Conservation (phyloP, 2,329 filamentous ascomycete species). For the Amauroascus niger region DNA sequence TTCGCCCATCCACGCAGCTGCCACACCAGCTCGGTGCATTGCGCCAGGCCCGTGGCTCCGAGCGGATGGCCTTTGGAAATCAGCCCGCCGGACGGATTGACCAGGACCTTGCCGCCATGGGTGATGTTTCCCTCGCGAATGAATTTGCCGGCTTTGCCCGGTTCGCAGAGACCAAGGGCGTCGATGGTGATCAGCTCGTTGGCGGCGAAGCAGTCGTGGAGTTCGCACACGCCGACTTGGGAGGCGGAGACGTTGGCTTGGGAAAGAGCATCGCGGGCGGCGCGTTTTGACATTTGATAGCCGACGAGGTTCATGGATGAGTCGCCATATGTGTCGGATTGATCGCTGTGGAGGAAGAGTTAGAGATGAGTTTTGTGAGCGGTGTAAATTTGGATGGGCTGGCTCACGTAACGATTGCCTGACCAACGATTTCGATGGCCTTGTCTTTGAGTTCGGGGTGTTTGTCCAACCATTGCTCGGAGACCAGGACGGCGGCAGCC, state of each 20-base stretch:
- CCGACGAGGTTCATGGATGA: slow-evolving; percentile 25
- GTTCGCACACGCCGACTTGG: slow-evolving; percentile 22
- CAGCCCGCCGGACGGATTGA: slow-evolving; percentile 25
- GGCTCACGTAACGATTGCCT: slow-evolving; percentile 17
- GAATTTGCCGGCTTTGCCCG: slow-evolving; percentile 21
- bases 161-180: slow-evolving; percentile 19
- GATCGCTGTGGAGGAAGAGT: slow-evolving; percentile 8
- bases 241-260: slow-evolving; percentile 18
- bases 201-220: slow-evolving; percentile 27
- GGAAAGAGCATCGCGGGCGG: slow-evolving; percentile 18
- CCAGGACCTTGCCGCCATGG: slow-evolving; percentile 20
- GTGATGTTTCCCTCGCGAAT: slow-evolving; percentile 21
- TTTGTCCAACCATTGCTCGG: slow-evolving; percentile 16
- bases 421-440: slow-evolving; percentile 20
- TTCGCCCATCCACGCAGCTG: slow-evolving; percentile 26
- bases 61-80: slow-evolving; percentile 28
- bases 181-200: slow-evolving; percentile 24
- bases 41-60: slow-evolving; percentile 25
- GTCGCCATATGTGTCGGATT: slow-evolving; percentile 12
- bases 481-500: slow-evolving; percentile 19
- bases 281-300: slow-evolving; percentile 24
- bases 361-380: background rate
- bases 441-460: slow-evolving; percentile 15
- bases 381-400: too few relatives aligned
- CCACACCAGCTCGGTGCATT: slow-evolving; percentile 26